These are phyloP conservation scores for Intubia oerlemansii DNA, from an alignment of 2,329 filamentous ascomycete genomes.

Conservation along the genomic window DNA sequence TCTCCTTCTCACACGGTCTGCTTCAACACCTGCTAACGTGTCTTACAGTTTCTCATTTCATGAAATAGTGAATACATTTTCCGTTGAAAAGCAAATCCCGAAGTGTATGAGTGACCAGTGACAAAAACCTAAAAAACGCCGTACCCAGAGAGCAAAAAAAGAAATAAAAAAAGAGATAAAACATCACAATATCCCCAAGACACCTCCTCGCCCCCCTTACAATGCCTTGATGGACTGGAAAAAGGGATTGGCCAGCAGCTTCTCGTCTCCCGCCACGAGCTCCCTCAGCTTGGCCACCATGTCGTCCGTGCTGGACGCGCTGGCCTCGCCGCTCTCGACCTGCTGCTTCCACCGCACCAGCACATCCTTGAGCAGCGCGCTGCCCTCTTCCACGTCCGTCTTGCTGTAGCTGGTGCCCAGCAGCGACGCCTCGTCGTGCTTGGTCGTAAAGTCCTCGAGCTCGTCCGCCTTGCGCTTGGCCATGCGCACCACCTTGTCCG, in stretches of 20 bases:
- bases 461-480: conserved; percentile 98
- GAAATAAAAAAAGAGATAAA: conserved; percentile 1
- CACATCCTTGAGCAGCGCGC: conserved; percentile 62
- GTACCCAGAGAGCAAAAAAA: conserved; percentile 1
- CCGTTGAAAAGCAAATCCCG: background rate
- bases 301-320: conserved; percentile 45
- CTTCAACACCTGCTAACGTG: background rate
- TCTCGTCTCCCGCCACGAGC: conserved; percentile 52
- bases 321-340: conserved; percentile 20
- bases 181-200: background rate
- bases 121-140: too few relatives aligned
- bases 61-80: conserved; percentile 1
- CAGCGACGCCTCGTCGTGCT: conserved; percentile 35
- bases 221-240: conserved; percentile 42
- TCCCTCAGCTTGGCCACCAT: conserved; percentile 63
- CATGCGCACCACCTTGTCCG: conserved; percentile 94
- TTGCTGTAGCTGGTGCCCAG: conserved; percentile 44
- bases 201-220: too few relatives aligned
- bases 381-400: conserved; percentile 78
- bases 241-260: conserved; percentile 42
- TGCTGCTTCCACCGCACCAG: conserved; percentile 72
- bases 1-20: too few relatives aligned
- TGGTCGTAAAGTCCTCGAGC: conserved; percentile 80
- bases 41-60: conserved; percentile 3
- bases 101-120: too few relatives aligned